Conservation (phyloP, 2,329 filamentous ascomycete species). For the Remersonia thermophila region DNA sequence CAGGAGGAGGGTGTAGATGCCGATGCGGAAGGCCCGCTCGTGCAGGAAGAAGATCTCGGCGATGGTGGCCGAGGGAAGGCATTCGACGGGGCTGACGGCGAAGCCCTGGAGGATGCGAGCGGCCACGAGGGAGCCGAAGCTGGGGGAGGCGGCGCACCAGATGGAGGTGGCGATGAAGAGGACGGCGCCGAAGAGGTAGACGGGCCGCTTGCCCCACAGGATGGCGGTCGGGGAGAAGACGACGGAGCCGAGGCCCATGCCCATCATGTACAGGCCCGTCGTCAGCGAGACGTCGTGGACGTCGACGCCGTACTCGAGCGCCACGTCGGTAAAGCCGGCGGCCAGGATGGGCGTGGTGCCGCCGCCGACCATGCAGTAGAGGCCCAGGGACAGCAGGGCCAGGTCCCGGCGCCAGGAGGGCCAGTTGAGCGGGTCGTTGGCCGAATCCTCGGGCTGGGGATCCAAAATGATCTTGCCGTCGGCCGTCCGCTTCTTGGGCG, state of each 20-base stretch:
- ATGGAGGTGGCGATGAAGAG: constrained; percentile 66
- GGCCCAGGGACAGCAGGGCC: constrained; percentile 69
- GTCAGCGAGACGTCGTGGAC: constrained; percentile 70
- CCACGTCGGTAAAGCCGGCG: constrained; percentile 77
- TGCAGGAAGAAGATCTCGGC: constrained; percentile 95
- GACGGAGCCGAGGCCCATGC: constrained; percentile 73
- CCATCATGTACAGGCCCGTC: constrained; percentile 89
- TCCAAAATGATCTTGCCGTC: constrained; percentile 80
- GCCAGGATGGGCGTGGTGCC: constrained; percentile 86
- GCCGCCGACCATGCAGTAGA: constrained; percentile 88
- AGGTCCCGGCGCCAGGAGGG: constrained; percentile 65
- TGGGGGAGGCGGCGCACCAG: constrained; percentile 80
- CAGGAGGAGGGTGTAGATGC: constrained; percentile 81
- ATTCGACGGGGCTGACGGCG: constrained; percentile 81
- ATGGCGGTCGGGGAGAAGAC: constrained; percentile 85
- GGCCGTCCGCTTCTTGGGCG: constrained; percentile 59
- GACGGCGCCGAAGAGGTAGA: constrained; percentile 67
- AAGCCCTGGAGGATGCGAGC: constrained; percentile 82
- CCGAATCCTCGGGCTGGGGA: constrained; percentile 81
- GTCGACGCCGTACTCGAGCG: constrained; percentile 49
- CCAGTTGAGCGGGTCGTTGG: constrained; percentile 92
- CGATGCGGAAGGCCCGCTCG: constrained; percentile 82
- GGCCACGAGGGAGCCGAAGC: constrained; percentile 64
- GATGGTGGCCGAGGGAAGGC: constrained; percentile 83
- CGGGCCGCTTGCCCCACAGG: constrained; percentile 76